These are phyloP conservation scores for Globisporangium viniferum DNA, from an alignment of 352 stramenopile species.

Conservation along the genomic window DNA sequence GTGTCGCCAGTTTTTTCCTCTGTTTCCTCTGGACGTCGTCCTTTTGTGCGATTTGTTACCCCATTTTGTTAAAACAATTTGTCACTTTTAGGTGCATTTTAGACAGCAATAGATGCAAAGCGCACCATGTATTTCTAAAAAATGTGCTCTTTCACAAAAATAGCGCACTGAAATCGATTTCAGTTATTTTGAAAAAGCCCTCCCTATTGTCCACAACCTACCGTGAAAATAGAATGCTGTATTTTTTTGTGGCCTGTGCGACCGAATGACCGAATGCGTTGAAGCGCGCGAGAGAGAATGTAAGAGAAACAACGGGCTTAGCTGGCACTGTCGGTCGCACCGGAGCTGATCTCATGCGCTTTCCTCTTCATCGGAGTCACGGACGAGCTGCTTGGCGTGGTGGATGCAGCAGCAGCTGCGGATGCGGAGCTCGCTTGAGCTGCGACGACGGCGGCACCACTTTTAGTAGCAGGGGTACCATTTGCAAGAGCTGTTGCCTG, in stretches of 20 bases:
- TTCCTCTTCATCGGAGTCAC: slow-evolving; percentile 51
- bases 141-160: too few species aligned
- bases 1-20: too few species aligned
- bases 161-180: too few species aligned
- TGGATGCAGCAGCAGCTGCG: not conserved
- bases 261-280: not conserved
- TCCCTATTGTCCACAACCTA: too few species aligned
- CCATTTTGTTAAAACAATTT: too few species aligned
- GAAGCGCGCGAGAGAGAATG: not conserved
- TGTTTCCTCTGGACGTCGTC: too few species aligned
- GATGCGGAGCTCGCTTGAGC: not conserved
- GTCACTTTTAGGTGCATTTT: too few species aligned
- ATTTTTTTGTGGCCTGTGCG: not conserved
- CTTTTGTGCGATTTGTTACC: too few species aligned
- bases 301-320: not conserved
- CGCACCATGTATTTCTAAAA: too few species aligned
- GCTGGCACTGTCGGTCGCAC: slow-evolving; percentile 3
- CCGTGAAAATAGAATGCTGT: not conserved
- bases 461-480: slow-evolving; percentile 4
- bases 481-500: slow-evolving; percentile 1
- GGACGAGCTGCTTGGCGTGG: not conserved
- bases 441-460: not conserved
- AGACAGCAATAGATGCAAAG: too few species aligned
- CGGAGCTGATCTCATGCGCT: slow-evolving; percentile 38
- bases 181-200: too few species aligned